phyloP scores from a whole-genome alignment of 2,329 filamentous ascomycete species.

The Fusarium transvaalense region DNA sequence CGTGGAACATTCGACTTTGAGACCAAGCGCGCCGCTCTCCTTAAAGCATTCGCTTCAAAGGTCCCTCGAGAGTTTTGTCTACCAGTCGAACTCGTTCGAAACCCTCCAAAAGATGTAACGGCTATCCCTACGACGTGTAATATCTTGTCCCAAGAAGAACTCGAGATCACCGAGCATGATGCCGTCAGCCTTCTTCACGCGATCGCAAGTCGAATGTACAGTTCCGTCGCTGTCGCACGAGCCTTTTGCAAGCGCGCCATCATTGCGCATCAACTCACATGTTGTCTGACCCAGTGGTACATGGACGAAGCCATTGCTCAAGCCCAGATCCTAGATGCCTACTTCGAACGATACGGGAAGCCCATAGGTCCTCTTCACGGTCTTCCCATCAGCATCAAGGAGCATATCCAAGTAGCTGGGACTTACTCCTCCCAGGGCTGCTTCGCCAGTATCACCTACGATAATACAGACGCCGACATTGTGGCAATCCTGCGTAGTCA shows the following conservation, averaged over 20 bases:
- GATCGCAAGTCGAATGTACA: conserved; percentile 6
- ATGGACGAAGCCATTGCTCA: conserved; percentile 28
- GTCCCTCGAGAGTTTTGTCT: conserved; percentile 51
- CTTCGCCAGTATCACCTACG: conserved; percentile 23
- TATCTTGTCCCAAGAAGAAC: conserved; percentile 7
- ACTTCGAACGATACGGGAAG: conserved; percentile 10
- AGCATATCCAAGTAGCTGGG: conserved; percentile 36
- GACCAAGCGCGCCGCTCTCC: conserved; percentile 37
- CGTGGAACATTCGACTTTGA: conserved; percentile 48
- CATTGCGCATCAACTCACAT: conserved; percentile 39
- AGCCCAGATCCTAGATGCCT: conserved; percentile 22
- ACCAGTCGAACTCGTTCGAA: conserved; percentile 33
- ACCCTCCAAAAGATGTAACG: background rate
- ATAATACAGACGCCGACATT: conserved; percentile 47
- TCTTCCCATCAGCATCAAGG: conserved; percentile 37
- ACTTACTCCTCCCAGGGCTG: conserved; percentile 24
- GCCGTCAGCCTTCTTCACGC: conserved; percentile 4
- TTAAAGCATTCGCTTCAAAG: conserved; percentile 50
- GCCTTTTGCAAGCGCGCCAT: conserved; percentile 40
- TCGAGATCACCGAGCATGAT: conserved; percentile 13
- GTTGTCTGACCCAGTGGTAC: conserved; percentile 41
- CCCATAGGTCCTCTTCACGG: conserved; percentile 32
- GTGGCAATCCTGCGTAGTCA: conserved; percentile 69
- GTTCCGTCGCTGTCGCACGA: background rate
- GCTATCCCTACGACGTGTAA: background rate